Conservation (phyloP, 495 filamentous ascomycete genomes). For the Neurospora pannonica region DNA sequence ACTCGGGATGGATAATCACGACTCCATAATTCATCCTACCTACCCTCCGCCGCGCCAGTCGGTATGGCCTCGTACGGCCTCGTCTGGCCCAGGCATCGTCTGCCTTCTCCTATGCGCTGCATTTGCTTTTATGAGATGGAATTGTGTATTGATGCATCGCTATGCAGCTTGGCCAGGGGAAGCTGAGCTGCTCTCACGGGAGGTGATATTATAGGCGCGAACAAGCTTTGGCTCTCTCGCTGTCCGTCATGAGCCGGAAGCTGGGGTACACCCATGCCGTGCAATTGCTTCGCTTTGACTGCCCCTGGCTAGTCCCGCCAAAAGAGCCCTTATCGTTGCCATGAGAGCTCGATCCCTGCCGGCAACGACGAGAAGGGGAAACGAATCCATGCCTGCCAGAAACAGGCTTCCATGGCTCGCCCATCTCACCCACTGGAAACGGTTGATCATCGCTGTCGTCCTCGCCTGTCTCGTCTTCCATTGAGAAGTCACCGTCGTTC, state of each 20-base stretch:
- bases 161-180: neutral
- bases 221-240: slow-evolving; percentile 18
- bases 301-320: neutral
- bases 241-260: slow-evolving; percentile 14
- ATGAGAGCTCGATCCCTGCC: neutral
- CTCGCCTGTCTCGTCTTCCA: neutral
- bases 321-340: neutral
- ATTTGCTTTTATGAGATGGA: neutral
- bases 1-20: neutral
- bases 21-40: neutral
- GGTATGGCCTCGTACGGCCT: neutral
- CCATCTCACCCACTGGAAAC: neutral
- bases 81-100: neutral
- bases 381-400: neutral
- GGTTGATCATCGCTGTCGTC: neutral
- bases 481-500: neutral
- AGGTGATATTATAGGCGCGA: slow-evolving; percentile 4
- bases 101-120: neutral
- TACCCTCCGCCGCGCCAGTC: neutral
- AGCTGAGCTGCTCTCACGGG: neutral
- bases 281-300: slow-evolving; percentile 10
- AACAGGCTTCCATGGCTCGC: neutral
- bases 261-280: slow-evolving; percentile 14
- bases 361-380: neutral
- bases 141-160: neutral